phyloP scores from a whole-genome alignment of 495 filamentous ascomycete species.

The Podospora fimiseda region DNA sequence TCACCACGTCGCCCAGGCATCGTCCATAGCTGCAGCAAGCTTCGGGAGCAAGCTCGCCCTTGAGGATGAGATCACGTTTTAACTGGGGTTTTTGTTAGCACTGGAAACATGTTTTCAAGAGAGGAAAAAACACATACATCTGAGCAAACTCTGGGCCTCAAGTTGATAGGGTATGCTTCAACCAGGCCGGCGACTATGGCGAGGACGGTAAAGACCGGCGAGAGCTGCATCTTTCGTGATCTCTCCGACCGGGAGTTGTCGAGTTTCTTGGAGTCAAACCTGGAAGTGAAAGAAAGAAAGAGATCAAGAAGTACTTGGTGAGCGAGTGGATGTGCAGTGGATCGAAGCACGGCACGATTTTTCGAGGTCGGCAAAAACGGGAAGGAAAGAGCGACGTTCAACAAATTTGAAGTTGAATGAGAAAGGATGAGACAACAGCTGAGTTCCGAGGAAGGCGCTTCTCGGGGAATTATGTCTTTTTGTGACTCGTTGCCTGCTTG shows the following conservation, averaged over 20 bases:
- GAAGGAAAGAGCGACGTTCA: neutral
- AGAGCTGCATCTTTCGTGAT: neutral
- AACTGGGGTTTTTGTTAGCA: slow-evolving; percentile 23
- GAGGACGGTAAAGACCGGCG: slow-evolving; percentile 6
- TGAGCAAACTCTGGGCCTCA: slow-evolving; percentile 31
- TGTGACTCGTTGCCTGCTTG: too few species aligned
- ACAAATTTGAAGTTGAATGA: too few species aligned
- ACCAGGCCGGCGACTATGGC: slow-evolving; percentile 15
- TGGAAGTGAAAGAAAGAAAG: neutral
- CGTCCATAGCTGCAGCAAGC: slow-evolving; percentile 46
- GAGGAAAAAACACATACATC: slow-evolving; percentile 24
- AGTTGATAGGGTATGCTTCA: slow-evolving; percentile 4
- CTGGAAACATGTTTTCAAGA: neutral
- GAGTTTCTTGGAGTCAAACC: neutral
- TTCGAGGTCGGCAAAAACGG: neutral
- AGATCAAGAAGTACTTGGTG: neutral
- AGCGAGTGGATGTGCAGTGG: neutral
- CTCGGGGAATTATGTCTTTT: too few species aligned
- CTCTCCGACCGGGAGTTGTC: neutral
- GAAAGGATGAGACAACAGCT: too few species aligned
- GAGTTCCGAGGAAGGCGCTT: too few species aligned
- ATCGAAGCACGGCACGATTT: too few species aligned
- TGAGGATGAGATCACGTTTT: slow-evolving; percentile 42
- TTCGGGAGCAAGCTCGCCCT: slow-evolving; percentile 37
- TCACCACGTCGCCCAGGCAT: slow-evolving; percentile 41